Evolutionary conservation across 148 eudicot genomes (phyloP), one percentile per base, ranked within the genome.

Genomic region (Persicaria tinctoria): DNA sequence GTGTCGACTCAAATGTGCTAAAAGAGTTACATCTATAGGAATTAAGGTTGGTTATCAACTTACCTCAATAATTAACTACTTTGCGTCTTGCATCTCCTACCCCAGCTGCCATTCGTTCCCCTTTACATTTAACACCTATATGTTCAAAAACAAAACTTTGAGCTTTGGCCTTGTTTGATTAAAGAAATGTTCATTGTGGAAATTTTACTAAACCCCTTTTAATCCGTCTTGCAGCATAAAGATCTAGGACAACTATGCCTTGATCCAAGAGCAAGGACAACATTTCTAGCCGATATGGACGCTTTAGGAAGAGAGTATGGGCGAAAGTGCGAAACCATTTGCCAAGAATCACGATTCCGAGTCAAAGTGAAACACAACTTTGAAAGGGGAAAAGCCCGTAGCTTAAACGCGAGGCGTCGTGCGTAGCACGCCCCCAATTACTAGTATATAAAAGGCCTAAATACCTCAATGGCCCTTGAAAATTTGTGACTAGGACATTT

Each of bases 201-300:
- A 51, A 12, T 11, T 12, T 2, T 51, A 11, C 16, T 3, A 17
- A 11, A 9, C 32, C 18, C 7, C 4, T 57, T 20, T 20, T 6
- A 59, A 18, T 23, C 23, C 8, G 4, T 6, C 64, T 9, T 73
- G 72, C 83, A 94, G 98, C 84, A 82, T 84, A 85, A 88, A 68
- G 89, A 86, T 81, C 49, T 94, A 68, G 85, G 80, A 62, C 91
- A 87, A 74, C 75, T 94, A 18, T 91, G 98, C 79, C 79, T 46
- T 23, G 82, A 94, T 81, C 89, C 93, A 59, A 85, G 94, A 78
- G 83, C 88, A 51, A 88, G 70, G 84, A 90, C 89, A 8, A 96
- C 88, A 56, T 93, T 94, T 79, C 83, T 89, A 69, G 87, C 91
- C 46, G 97, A 93, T 63, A 87, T 93, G 97, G 91, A 93, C 68